These are phyloP conservation scores for Argentina anserina DNA, from an alignment of 306 rosid genomes.

Conservation along the genomic window DNA sequence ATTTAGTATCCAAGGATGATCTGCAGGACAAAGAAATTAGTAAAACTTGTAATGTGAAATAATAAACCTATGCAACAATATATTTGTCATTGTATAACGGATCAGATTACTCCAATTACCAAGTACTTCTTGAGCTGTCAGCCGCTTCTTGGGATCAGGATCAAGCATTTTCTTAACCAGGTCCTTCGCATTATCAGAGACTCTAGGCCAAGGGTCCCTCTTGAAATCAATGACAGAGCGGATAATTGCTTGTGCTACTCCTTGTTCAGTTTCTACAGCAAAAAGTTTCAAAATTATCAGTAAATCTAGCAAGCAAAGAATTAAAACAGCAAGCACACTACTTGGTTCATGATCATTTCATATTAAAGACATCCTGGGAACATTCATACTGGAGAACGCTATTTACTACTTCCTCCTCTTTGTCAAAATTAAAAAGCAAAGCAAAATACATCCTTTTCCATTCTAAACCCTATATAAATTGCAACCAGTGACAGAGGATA, in stretches of 20 bases:
- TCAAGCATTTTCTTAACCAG: slow-evolving; percentile 51
- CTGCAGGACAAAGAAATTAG: slow-evolving; percentile 21
- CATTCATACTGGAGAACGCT: neutral
- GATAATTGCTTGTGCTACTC: slow-evolving; percentile 55
- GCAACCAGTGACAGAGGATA: too few relatives aligned
- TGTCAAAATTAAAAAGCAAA: neutral
- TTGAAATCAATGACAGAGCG: slow-evolving; percentile 47
- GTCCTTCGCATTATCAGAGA: slow-evolving; percentile 47
- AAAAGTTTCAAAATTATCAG: slow-evolving; percentile 7
- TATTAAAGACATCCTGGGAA: neutral
- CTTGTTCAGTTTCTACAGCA: slow-evolving; percentile 54
- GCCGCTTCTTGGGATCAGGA: slow-evolving; percentile 44
- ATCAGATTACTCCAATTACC: slow-evolving; percentile 26
- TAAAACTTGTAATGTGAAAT: neutral
- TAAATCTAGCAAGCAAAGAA: slow-evolving; percentile 3
- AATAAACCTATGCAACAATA: neutral
- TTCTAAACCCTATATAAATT: neutral
- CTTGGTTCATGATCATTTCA: neutral
- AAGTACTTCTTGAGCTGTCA: slow-evolving; percentile 46
- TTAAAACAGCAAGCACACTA: neutral
- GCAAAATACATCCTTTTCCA: neutral
- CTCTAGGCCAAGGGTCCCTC: slow-evolving; percentile 58
- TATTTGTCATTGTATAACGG: neutral
- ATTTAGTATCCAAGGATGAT: slow-evolving; percentile 56
- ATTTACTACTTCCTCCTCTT: neutral